A percentile compares a stretch with the other conserved stretches of the same genome.
phyloP scores from a whole-genome alignment of 495 filamentous ascomycete genomes.

The Neurospora cerealis region DNA sequence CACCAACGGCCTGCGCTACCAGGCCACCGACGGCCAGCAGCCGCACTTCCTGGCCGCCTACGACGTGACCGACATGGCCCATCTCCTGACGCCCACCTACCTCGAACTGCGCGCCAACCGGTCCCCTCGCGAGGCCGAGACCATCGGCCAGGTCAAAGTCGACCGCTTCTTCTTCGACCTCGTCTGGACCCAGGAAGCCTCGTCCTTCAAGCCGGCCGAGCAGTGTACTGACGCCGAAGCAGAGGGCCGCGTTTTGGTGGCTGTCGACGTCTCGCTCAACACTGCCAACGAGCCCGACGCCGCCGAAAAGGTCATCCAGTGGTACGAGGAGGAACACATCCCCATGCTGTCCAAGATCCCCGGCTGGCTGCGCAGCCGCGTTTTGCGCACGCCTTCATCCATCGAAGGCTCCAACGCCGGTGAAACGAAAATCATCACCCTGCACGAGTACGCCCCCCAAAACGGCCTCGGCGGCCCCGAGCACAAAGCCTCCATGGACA shows the following conservation, averaged over 20 bases:
- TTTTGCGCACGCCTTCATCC: constrained; percentile 44
- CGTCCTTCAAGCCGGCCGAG: constrained; percentile 49
- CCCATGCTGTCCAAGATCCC: constrained; percentile 60
- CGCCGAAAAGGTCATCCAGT: constrained; percentile 47
- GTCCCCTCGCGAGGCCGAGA: constrained; percentile 61
- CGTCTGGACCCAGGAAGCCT: constrained; percentile 39
- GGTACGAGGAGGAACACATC: constrained; percentile 66
- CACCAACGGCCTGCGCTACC: constrained; percentile 67
- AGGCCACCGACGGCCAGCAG: constrained; percentile 46
- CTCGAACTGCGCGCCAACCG: constrained; percentile 57
- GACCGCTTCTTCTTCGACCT: constrained; percentile 60
- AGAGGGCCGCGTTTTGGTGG: constrained; percentile 49
- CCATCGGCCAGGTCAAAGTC: constrained; percentile 66
- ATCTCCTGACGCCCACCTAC: constrained; percentile 57
- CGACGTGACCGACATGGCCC: constrained; percentile 65
- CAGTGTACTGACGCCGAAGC: constrained; percentile 47
- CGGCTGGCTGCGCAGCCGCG: constrained; percentile 63
- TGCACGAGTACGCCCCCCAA: constrained; percentile 59
- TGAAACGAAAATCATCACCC: constrained; percentile 43
- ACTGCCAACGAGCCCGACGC: constrained; percentile 36
- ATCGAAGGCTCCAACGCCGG: constrained; percentile 32
- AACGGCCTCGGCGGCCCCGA: constrained; percentile 57
- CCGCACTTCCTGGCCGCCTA: constrained; percentile 71
- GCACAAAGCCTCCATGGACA: constrained; percentile 49
- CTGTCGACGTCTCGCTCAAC: constrained; percentile 49